Base-by-base conservation (phyloP, 805 yeast species). In the Wickerhamomyces bovis region DNA sequence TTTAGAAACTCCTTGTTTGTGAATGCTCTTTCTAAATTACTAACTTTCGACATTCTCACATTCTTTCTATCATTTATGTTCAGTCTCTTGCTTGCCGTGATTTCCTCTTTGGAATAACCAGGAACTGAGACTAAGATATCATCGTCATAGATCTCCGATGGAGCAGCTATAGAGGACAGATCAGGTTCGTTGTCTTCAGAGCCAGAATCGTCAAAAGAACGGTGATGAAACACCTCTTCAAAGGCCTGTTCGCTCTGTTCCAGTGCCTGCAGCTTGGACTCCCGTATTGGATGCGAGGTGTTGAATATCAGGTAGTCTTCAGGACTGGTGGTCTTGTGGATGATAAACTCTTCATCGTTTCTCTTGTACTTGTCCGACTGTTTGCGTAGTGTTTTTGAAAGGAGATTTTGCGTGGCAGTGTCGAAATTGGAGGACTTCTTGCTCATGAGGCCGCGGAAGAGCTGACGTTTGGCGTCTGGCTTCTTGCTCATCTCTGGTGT, bases 111-210 rank as follows among this genome's bases (percentile, higher is more conserved):
- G 1, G 62, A 51, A 38, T 57, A 60, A 0, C 64, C 64, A 1
- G 63, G 59, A 0, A 60, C 59, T 8, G 56, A 53, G 19, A 60
- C 49, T 9, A 60, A 38, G 6, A 60, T 60, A 35, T 59, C 61
- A 42, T 60, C 60, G 21, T 52, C 50, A 10, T 42, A 20, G 5
- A 47, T 36, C 19, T 51, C 51, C 2, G 50, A 38, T 3, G 57
- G 47, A 1, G 53, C 43, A 1, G 53, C 61, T 26, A 57, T 49
- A 3, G 55, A 48, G 10, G 58, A 52, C 19, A 57, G 46, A 41
- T 57, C 62, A 4, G 58, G 60, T 22, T 55, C 62, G 7, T 57
- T 61, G 25, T 57, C 62, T 26, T 60, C 64, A 3, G 58, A 55
- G 0, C 56, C 58, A 2, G 61, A 60, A 36, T 60, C 63, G 38